Evolutionary conservation across 768 basidiomycete genomes (phyloP).

Genomic region (Dentipellis sp.): DNA sequence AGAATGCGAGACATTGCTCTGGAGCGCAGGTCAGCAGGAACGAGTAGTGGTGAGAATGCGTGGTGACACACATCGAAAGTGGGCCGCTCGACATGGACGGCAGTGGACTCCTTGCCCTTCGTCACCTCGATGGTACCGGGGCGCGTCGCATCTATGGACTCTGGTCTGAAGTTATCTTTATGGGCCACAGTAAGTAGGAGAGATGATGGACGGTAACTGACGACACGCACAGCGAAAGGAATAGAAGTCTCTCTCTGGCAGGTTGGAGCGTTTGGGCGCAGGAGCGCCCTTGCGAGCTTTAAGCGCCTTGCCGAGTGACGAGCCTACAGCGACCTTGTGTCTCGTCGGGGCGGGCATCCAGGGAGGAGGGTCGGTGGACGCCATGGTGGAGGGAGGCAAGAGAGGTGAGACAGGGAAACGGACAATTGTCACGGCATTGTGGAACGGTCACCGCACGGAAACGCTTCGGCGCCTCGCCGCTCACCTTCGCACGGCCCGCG

Average conservation of each 20-base stretch:
- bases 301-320: conserved; percentile 54
- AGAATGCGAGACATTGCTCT: conserved; percentile 45
- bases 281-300: conserved; percentile 53
- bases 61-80: conserved; percentile 47
- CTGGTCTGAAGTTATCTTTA: conserved; percentile 70
- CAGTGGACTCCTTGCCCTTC: conserved; percentile 40
- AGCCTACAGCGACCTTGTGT: conserved; percentile 50
- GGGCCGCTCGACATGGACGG: conserved; percentile 54
- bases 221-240: conserved; percentile 59
- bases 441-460: too few relatives aligned
- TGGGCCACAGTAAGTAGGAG: not conserved
- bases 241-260: conserved; percentile 63
- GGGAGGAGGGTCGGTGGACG: conserved; percentile 7
- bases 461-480: too few relatives aligned
- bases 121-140: conserved; percentile 59
- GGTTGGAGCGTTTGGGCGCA: conserved; percentile 33
- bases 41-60: not conserved
- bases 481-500: too few relatives aligned
- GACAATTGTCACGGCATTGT: not conserved
- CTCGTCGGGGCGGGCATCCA: conserved; percentile 28
- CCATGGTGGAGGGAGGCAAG: not conserved
- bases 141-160: conserved; percentile 55
- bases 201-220: not conserved
- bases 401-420: not conserved
- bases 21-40: conserved; percentile 2